Base-by-base conservation (phyloP, 805 yeast genomes). In the Candida ficus region DNA sequence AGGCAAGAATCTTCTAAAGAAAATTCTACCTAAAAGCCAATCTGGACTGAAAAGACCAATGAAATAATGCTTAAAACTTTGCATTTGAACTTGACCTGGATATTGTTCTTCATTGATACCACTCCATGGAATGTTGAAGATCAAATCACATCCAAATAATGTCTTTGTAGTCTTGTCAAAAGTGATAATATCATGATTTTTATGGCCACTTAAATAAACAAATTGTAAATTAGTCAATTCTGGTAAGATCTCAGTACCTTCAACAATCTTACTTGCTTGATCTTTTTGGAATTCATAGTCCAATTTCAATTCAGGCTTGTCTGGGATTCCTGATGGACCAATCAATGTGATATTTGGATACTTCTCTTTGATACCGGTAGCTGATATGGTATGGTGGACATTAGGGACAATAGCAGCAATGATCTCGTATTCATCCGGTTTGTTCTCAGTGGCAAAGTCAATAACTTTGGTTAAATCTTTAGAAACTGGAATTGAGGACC, bases 321-420 rank as follows among this genome's bases (percentile, higher is more conserved):
- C 60, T 11, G 51, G 48, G 31, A 61, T 51, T 1, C 67, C 76
- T 5, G 49, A 43, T 61, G 75, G 68, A 6, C 80, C 85, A 44
- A 81, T 67, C 21, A 81, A 57, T 50, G 73, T 70, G 36, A 76
- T 58, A 3, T 64, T 52, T 4, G 86, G 84, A 54, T 63, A 70
- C 39, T 61, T 57, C 16, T 66, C 62, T 53, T 74, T 71, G 60
- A 80, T 73, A 12, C 73, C 70, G 20, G 58, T 53, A 11, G 80
- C 75, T 3, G 82, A 84, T 75, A 81, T 61, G 1, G 83, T 77
- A 53, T 82, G 89, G 47, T 78, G 83, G 25, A 47, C 52, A 52
- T 82, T 85, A 2, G 88, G 87, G 35, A 82, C 67, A 31, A 83
- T 66, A 28, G 78, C 62, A 46, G 76, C 72, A 2, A 71, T 56